Percentiles rank a stretch among this genome's conserved stretches.
These are phyloP conservation scores for Trametes hirsuta DNA, from an alignment of 1,284 basidiomycete species.

Conservation along the genomic window DNA sequence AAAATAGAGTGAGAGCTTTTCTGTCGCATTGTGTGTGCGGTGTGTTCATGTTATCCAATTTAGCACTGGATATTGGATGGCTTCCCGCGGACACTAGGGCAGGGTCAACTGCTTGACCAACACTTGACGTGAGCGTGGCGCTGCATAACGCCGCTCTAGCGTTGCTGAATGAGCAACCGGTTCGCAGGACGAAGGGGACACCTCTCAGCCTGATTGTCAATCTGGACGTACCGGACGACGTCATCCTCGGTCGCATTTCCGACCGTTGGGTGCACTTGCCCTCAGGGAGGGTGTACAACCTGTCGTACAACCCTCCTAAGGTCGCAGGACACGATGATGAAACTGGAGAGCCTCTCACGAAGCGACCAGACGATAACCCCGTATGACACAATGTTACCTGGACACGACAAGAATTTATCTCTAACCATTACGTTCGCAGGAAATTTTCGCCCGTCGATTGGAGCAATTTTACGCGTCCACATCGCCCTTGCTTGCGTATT, in stretches of 20 bases:
- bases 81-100: conserved; percentile 91
- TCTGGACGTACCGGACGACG: conserved; percentile 88
- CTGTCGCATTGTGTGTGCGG: not conserved
- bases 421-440: conserved; percentile 47
- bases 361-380: conserved; percentile 92
- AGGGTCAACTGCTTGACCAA: conserved; percentile 84
- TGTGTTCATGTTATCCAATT: not conserved
- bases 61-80: conserved; percentile 96
- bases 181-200: conserved; percentile 52
- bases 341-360: conserved; percentile 89
- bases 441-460: conserved; percentile 83
- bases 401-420: too few relatives aligned
- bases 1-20: conserved; percentile 54
- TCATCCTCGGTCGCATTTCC: conserved; percentile 89
- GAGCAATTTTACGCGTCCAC: conserved; percentile 87
- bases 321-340: conserved; percentile 87
- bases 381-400: conserved; percentile 47
- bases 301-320: conserved; percentile 89
- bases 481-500: conserved; percentile 85
- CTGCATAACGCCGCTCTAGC: not conserved
- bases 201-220: conserved; percentile 89
- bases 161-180: not conserved
- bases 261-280: conserved; percentile 94
- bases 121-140: conserved; percentile 58
- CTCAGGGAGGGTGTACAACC: conserved; percentile 94